Percentiles rank a stretch among this genome's conserved stretches.
phyloP scores from a whole-genome alignment of 116 monocot species.

The Iris pallida region DNA sequence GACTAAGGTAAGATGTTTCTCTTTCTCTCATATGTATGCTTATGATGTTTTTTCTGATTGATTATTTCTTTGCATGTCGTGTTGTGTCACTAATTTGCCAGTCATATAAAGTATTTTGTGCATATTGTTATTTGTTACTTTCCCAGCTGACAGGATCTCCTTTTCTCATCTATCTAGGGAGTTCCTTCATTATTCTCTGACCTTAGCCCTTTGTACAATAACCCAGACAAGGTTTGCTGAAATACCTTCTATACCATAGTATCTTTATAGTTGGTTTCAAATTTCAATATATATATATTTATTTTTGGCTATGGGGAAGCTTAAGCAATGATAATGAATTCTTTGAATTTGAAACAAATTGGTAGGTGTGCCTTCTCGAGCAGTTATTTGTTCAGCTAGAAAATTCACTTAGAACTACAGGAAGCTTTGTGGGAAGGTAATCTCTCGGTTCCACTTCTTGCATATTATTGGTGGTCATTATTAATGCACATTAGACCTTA shows the following conservation, averaged over 20 bases:
- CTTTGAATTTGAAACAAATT: constrained; percentile 1
- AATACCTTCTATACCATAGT: constrained; percentile 2
- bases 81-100: neutral
- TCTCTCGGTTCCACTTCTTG: neutral
- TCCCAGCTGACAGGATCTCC: neutral
- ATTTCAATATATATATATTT: too few relatives aligned
- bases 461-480: neutral
- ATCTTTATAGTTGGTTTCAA: neutral
- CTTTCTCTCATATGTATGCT: neutral
- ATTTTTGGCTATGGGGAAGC: neutral
- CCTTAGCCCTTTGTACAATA: constrained; percentile 82
- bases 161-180: constrained; percentile 41
- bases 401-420: constrained; percentile 62
- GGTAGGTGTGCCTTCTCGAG: constrained; percentile 77
- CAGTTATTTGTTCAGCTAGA: constrained; percentile 69
- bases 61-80: neutral
- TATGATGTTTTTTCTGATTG: neutral
- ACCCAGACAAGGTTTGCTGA: constrained; percentile 61
- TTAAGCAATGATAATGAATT: neutral
- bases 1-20: constrained; percentile 62
- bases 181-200: constrained; percentile 97
- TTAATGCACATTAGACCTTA: too few relatives aligned
- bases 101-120: neutral
- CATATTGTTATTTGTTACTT: neutral
- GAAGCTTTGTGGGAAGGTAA: constrained; percentile 78